Evolutionary conservation across 1,284 basidiomycete species (phyloP).

Genomic region (Lignosus rhinocerotis): DNA sequence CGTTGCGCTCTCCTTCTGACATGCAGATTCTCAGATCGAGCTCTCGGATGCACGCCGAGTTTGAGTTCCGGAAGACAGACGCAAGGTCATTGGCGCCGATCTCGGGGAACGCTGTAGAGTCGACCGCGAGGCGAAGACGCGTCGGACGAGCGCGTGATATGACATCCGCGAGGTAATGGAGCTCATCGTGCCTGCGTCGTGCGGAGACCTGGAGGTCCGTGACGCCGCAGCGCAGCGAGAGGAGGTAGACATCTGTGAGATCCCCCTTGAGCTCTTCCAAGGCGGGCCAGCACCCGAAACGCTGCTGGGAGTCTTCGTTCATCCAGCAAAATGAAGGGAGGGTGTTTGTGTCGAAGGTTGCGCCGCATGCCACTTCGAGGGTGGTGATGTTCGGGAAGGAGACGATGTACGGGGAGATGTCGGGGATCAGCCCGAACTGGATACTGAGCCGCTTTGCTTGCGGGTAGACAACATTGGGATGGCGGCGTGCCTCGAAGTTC

Average conservation of each 20-base stretch:
- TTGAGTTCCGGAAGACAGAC: too few relatives aligned
- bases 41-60: too few relatives aligned
- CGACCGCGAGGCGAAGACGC: too few relatives aligned
- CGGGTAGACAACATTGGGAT: not conserved
- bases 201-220: not conserved
- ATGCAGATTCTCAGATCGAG: too few relatives aligned
- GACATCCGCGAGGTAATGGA: too few relatives aligned
- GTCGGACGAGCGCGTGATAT: too few relatives aligned
- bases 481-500: constrained; percentile 1
- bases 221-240: not conserved
- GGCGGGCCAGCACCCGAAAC: not conserved
- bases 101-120: too few relatives aligned
- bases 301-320: constrained; percentile 5
- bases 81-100: too few relatives aligned
- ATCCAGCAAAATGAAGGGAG: constrained; percentile 5
- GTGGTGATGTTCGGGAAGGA: constrained; percentile 7
- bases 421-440: not conserved
- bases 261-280: constrained; percentile 5
- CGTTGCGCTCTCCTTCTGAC: too few relatives aligned
- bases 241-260: not conserved
- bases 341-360: not conserved
- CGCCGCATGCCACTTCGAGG: constrained; percentile 2
- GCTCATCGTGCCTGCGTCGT: too few relatives aligned
- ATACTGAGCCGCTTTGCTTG: constrained; percentile 1
- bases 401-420: constrained; percentile 7